Evolutionary conservation across 306 rosid species (phyloP), one percentile per base, ranked within the genome.

Genomic region (Spatholobus suberectus): DNA sequence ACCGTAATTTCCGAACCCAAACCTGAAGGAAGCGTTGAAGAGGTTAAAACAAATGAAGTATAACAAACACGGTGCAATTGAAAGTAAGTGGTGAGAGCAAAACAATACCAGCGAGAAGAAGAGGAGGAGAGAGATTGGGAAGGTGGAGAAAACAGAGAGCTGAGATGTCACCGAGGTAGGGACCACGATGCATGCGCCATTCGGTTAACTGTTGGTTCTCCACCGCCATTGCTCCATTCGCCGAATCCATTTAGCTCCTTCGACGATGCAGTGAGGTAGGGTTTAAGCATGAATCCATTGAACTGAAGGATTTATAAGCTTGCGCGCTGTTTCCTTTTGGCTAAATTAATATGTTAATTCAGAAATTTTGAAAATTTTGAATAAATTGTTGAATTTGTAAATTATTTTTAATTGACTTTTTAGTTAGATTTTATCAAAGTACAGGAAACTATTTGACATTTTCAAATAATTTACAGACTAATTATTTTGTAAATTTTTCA

Each of bases 141-240:
- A 88, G 71, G 77, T 83, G 92, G 51, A 95, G 94, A 80, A 95
- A 91, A 78, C 90, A 91, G 52, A 94, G 96, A 27, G 99, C 98
- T 5, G 99, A 96, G 62, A 96, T 90, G 80, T 96, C 98, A 40
- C 99, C 97, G 15, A 96, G 90, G 87, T 94, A 96, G 26, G 90
- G 94, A 8, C 95, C 92, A 55, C 87, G 84, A 0, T 65, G 90
- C 40, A 91, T 77, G 68, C 82, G 85, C 92, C 97, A 94, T 15
- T 88, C 81, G 0, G 76, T 73, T 54, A 79, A 35, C 61, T 35
- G 83, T 24, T 81, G 86, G 4, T 76, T 78, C n/a, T 38, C n/a
- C 85, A 20, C 77, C 81, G 23, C 81, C 87, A 15, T 87, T 27
- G 78, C 13, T 70, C 23, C 62, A 1, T 52, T 62, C 65, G 57